These are phyloP conservation scores for Achlya hypogyna DNA, from an alignment of 352 stramenopile species.

Conservation along the genomic window DNA sequence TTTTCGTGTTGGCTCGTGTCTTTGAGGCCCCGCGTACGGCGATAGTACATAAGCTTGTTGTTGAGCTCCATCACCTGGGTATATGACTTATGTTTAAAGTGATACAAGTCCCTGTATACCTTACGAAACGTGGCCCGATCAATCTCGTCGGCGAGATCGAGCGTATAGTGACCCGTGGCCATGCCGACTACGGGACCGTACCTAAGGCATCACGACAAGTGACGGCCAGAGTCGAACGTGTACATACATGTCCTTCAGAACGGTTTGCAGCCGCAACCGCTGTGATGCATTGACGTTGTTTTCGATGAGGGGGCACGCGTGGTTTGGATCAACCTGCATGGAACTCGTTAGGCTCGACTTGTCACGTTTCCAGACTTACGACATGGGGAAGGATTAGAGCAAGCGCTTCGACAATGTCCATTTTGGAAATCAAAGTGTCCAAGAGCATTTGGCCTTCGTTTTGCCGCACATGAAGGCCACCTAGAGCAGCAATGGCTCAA, in stretches of 20 bases:
- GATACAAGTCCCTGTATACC: neutral
- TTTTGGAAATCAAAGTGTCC: constrained; percentile 43
- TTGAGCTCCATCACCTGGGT: constrained; percentile 51
- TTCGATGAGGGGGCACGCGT: constrained; percentile 51
- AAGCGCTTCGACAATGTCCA: constrained; percentile 53
- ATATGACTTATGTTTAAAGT: neutral
- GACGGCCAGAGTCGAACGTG: neutral
- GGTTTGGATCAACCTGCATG: constrained; percentile 37
- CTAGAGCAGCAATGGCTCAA: neutral
- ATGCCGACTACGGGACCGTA: constrained; percentile 43
- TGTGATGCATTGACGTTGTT: constrained; percentile 41
- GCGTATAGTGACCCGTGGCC: constrained; percentile 50
- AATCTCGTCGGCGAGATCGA: constrained; percentile 54
- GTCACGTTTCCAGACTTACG: neutral
- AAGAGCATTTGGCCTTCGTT: constrained; percentile 56
- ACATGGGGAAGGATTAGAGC: constrained; percentile 57
- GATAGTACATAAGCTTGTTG: constrained; percentile 59
- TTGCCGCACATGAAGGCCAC: constrained; percentile 11
- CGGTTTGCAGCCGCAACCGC: constrained; percentile 50
- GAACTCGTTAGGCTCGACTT: neutral
- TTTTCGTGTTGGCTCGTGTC: constrained; percentile 71
- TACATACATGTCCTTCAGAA: constrained; percentile 21
- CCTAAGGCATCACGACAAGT: neutral
- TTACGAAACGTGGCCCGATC: constrained; percentile 67
- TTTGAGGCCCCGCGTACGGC: constrained; percentile 51